phyloP scores from a whole-genome alignment of 768 basidiomycete genomes.

The Boletellus ananas region DNA sequence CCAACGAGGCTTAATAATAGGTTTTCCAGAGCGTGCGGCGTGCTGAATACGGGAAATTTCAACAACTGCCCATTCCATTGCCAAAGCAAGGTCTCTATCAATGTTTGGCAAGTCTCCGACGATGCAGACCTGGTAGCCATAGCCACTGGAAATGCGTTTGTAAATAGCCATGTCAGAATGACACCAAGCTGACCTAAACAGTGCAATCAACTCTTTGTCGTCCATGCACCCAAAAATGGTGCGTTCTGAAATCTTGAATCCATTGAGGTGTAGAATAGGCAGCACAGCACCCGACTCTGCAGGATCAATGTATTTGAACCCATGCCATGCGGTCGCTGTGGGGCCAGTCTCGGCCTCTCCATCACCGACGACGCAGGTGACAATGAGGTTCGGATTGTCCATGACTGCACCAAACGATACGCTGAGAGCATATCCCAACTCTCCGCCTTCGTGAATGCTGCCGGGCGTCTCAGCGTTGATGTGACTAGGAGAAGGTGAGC shows the following conservation, averaged over 20 bases:
- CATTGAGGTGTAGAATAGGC: conserved; percentile 86
- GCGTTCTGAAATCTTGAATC: conserved; percentile 88
- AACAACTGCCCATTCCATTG: conserved; percentile 74
- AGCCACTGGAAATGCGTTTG: conserved; percentile 45
- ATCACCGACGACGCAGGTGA: conserved; percentile 81
- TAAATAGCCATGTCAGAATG: background rate
- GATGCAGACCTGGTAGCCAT: conserved; percentile 87
- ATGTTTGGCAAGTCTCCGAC: conserved; percentile 65
- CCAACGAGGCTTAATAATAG: conserved; percentile 88
- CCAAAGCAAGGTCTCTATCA: conserved; percentile 75
- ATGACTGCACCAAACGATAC: conserved; percentile 87
- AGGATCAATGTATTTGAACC: conserved; percentile 87
- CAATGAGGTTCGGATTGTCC: conserved; percentile 85
- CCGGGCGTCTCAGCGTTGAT: conserved; percentile 86
- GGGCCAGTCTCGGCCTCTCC: conserved; percentile 84
- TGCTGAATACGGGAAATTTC: conserved; percentile 76
- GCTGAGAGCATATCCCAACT: conserved; percentile 83
- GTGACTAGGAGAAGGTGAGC: conserved; percentile 40
- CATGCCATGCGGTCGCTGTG: conserved; percentile 79
- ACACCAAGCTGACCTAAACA: conserved; percentile 55
- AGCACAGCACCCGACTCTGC: conserved; percentile 86
- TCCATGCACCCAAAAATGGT: conserved; percentile 92
- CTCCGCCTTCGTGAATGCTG: conserved; percentile 87
- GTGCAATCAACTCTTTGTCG: conserved; percentile 68
- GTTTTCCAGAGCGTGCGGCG: conserved; percentile 71